These are phyloP conservation scores for Corynascus novoguineensis DNA, from an alignment of 495 filamentous ascomycete genomes.

Conservation along the genomic window DNA sequence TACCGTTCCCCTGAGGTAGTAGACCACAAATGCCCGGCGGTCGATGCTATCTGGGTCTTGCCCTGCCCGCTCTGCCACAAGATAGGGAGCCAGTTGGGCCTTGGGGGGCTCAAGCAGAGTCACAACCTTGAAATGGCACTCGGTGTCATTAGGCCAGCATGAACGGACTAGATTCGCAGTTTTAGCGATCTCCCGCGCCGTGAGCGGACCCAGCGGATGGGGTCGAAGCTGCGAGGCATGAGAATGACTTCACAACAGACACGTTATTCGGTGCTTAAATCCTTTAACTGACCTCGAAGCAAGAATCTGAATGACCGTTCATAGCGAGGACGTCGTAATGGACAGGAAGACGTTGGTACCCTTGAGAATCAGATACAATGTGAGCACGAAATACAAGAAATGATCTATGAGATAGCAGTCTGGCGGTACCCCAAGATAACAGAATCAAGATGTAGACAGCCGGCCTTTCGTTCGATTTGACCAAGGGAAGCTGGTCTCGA, in stretches of 20 bases:
- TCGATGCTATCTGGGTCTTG: constrained; percentile 33
- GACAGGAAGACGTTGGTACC: too few relatives aligned
- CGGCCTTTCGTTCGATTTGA: too few relatives aligned
- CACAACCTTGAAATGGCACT: constrained; percentile 58
- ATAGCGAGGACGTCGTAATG: not conserved
- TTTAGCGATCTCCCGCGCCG: constrained; percentile 49
- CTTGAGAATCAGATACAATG: too few relatives aligned
- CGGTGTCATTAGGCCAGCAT: constrained; percentile 46
- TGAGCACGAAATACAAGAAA: too few relatives aligned
- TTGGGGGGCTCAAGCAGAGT: constrained; percentile 64
- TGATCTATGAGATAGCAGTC: too few relatives aligned
- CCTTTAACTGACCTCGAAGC: not conserved
- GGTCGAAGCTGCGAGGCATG: not conserved
- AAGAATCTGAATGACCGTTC: not conserved
- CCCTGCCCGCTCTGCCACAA: constrained; percentile 26
- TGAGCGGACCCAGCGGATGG: constrained; percentile 59
- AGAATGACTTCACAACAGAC: too few relatives aligned
- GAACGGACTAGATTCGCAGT: constrained; percentile 39
- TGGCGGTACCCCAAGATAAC: too few relatives aligned
- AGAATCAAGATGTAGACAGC: too few relatives aligned
- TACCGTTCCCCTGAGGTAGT: constrained; percentile 61
- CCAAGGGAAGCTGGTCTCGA: too few relatives aligned
- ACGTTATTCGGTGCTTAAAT: too few relatives aligned
- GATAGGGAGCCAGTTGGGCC: constrained; percentile 48
- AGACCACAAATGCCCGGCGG: constrained; percentile 52